A percentile compares a stretch with the other conserved stretches of the same genome.
These are phyloP conservation scores for Tylopilus sp. DNA, from an alignment of 1,284 basidiomycete genomes.

Conservation along the genomic window DNA sequence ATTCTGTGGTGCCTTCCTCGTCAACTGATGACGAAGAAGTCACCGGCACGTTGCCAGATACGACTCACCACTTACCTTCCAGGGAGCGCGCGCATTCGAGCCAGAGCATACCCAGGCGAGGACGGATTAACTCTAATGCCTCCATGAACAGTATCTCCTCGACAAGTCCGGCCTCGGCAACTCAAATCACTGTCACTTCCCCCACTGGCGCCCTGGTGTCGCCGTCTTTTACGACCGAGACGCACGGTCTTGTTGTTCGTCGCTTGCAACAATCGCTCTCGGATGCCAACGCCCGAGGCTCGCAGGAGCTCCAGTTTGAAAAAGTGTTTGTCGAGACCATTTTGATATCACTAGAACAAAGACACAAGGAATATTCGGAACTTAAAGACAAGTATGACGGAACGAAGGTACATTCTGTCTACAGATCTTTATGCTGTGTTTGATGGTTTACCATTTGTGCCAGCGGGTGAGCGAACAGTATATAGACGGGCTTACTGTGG, in stretches of 20 bases:
- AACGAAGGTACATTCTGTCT: constrained; percentile 60
- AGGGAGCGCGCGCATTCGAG: constrained; percentile 17
- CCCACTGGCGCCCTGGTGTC: constrained; percentile 34
- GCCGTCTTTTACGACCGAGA: constrained; percentile 36
- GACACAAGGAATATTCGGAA: constrained; percentile 59
- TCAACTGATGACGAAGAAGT: constrained; percentile 5
- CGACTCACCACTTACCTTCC: constrained; percentile 14
- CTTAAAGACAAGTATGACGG: constrained; percentile 81
- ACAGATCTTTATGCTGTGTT: neutral
- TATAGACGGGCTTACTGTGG: constrained; percentile 87
- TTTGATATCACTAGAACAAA: constrained; percentile 64
- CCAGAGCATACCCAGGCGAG: constrained; percentile 6
- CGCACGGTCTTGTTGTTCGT: constrained; percentile 46
- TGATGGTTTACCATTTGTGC: constrained; percentile 6
- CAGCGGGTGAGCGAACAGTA: constrained; percentile 88
- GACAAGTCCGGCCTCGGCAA: constrained; percentile 7
- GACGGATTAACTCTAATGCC: constrained; percentile 19
- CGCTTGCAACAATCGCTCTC: constrained; percentile 60
- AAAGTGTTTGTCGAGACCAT: constrained; percentile 72
- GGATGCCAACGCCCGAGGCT: constrained; percentile 60
- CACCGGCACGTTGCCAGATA: constrained; percentile 14
- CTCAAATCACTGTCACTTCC: constrained; percentile 46
- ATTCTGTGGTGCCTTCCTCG: neutral
- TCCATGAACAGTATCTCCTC: constrained; percentile 19
- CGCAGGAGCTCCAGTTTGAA: constrained; percentile 70